Evolutionary conservation across 169 alveolate genomes (phyloP).

Genomic region (Babesia divergens): DNA sequence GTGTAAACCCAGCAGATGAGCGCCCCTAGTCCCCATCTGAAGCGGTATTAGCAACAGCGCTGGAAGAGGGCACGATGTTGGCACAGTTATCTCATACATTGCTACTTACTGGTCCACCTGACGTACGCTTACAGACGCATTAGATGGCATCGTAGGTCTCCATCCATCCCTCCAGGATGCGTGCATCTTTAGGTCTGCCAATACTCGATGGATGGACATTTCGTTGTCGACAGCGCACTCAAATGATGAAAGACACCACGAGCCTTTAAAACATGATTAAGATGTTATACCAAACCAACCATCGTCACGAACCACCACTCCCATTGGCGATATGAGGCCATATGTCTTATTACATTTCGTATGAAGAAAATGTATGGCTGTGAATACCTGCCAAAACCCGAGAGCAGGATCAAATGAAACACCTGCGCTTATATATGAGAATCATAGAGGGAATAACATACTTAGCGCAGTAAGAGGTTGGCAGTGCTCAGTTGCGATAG

Average conservation of each 20-base stretch:
- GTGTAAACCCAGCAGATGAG: constrained; percentile 62
- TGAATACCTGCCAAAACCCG: constrained; percentile 61
- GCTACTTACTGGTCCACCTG: constrained; percentile 51
- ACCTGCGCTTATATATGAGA: constrained; percentile 26
- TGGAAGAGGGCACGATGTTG: neutral
- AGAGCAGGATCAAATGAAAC: constrained; percentile 65
- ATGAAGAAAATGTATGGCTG: constrained; percentile 62
- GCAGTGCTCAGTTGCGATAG: constrained; percentile 75
- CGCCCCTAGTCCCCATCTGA: constrained; percentile 61
- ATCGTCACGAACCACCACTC: constrained; percentile 68
- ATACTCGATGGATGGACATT: constrained; percentile 14
- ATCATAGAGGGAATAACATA: constrained; percentile 24
- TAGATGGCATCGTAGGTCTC: constrained; percentile 16
- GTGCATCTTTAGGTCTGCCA: constrained; percentile 44
- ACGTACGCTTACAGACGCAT: neutral
- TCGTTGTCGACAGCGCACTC: constrained; percentile 45
- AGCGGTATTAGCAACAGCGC: neutral
- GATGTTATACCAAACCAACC: constrained; percentile 20
- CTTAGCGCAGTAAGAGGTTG: constrained; percentile 56
- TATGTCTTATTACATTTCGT: constrained; percentile 61
- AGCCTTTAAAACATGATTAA: constrained; percentile 18
- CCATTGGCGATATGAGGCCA: constrained; percentile 58
- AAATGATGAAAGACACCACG: constrained; percentile 56
- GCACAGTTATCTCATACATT: no score
- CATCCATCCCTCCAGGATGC: constrained; percentile 54